These are phyloP conservation scores for Malassezia yamatoensis DNA, from an alignment of 1,284 basidiomycete species.

Conservation along the genomic window DNA sequence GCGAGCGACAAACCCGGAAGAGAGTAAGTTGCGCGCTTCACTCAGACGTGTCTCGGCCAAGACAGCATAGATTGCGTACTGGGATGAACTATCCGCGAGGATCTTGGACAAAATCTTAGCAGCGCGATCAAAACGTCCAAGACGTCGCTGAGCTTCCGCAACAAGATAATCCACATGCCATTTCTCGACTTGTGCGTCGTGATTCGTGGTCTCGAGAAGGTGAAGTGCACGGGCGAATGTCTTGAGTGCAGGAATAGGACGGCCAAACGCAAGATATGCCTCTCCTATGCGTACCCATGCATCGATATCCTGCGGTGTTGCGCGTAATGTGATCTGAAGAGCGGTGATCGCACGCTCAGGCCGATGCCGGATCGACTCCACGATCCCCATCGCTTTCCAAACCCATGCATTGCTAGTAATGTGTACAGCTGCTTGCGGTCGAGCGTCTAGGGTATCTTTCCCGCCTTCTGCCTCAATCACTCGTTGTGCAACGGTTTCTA, in stretches of 20 bases:
- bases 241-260: constrained; percentile 80
- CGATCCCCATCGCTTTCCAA: constrained; percentile 91
- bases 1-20: constrained; percentile 62
- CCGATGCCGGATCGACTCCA: constrained; percentile 68
- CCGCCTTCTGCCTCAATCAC: constrained; percentile 66
- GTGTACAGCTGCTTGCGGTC: constrained; percentile 9
- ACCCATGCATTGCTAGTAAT: constrained; percentile 77
- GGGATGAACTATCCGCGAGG: constrained; percentile 54
- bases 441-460: constrained; percentile 19
- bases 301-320: constrained; percentile 64
- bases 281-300: constrained; percentile 87
- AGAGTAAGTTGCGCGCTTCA: constrained; percentile 59
- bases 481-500: constrained; percentile 79
- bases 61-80: constrained; percentile 62
- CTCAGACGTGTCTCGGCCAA: constrained; percentile 66
- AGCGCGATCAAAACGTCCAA: constrained; percentile 66
- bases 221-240: constrained; percentile 65
- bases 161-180: constrained; percentile 81
- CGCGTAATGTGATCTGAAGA: constrained; percentile 77
- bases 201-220: constrained; percentile 11
- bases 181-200: constrained; percentile 49
- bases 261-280: constrained; percentile 75
- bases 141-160: constrained; percentile 71
- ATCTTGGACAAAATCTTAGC: constrained; percentile 61
- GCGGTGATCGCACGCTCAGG: constrained; percentile 70